Conservation (phyloP, 306 rosid species). For the Cicer yamashitae region DNA sequence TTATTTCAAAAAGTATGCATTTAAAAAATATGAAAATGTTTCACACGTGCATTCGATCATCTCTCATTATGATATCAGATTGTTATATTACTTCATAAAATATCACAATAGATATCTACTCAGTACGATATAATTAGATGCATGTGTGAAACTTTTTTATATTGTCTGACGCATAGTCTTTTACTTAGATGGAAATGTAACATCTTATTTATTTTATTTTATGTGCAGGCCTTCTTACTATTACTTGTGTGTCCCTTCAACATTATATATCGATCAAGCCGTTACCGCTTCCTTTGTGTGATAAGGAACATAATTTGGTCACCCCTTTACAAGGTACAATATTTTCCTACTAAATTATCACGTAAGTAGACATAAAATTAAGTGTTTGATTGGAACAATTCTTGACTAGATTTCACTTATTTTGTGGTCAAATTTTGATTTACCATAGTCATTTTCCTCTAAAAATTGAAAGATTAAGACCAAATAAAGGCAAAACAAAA, state of each 20-base stretch:
- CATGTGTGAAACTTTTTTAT: background rate
- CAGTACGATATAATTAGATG: background rate
- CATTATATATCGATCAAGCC: constrained; percentile 79
- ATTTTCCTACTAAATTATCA: constrained; percentile 37
- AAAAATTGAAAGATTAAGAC: too few relatives aligned
- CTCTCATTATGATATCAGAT: background rate
- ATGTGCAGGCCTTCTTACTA: constrained; percentile 67
- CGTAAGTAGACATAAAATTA: constrained; percentile 39
- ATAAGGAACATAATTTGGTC: constrained; percentile 87
- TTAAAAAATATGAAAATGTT: background rate
- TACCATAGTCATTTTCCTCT: too few relatives aligned
- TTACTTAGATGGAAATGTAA: background rate
- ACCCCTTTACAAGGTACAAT: constrained; percentile 89
- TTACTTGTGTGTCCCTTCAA: constrained; percentile 83
- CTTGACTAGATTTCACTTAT: too few relatives aligned
- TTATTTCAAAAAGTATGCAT: too few relatives aligned
- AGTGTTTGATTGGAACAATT: background rate
- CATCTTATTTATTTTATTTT: constrained; percentile 14
- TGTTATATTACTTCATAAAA: too few relatives aligned
- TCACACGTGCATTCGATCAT: background rate
- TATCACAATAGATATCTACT: too few relatives aligned
- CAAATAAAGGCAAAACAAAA: too few relatives aligned
- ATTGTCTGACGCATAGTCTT: background rate
- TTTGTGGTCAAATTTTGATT: too few relatives aligned
- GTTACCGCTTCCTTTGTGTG: constrained; percentile 74